Percentiles rank a stretch among this genome's conserved stretches.
These are phyloP conservation scores for Euclidium syriacum DNA, from an alignment of 345 rosid species.

Conservation along the genomic window DNA sequence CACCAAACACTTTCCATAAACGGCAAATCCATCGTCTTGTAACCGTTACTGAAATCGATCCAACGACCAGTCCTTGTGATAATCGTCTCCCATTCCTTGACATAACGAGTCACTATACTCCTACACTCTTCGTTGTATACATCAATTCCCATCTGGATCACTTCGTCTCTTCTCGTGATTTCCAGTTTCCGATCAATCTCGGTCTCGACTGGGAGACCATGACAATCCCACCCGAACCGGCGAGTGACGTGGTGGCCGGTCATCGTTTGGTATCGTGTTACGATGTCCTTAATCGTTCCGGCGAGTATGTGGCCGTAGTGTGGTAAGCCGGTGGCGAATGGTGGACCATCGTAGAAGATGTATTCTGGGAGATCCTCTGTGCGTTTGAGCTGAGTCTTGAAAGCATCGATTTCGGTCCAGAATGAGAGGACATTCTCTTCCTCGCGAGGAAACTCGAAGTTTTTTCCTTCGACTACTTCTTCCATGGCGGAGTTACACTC, in stretches of 20 bases:
- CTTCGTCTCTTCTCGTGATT: slow-evolving; percentile 62
- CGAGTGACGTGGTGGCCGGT: slow-evolving; percentile 89
- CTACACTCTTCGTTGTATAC: slow-evolving; percentile 90
- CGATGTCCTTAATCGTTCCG: slow-evolving; percentile 93
- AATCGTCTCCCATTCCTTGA: slow-evolving; percentile 82
- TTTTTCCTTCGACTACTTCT: slow-evolving; percentile 87
- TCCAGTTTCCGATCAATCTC: slow-evolving; percentile 74
- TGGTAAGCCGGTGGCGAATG: slow-evolving; percentile 96
- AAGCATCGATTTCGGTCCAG: slow-evolving; percentile 74
- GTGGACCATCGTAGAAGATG: slow-evolving; percentile 95
- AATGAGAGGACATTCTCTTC: slow-evolving; percentile 56
- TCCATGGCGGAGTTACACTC: slow-evolving; percentile 44
- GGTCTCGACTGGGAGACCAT: slow-evolving; percentile 91
- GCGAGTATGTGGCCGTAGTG: slow-evolving; percentile 98
- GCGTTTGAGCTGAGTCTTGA: slow-evolving; percentile 63
- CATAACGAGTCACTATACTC: slow-evolving; percentile 81
- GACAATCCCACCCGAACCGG: slow-evolving; percentile 98
- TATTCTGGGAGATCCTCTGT: slow-evolving; percentile 64
- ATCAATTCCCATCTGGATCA: slow-evolving; percentile 69
- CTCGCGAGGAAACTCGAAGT: slow-evolving; percentile 69
- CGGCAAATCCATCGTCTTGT: slow-evolving; percentile 85
- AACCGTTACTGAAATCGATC: slow-evolving; percentile 87
- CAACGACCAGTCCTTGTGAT: slow-evolving; percentile 81
- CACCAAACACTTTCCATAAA: slow-evolving; percentile 97
- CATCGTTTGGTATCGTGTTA: slow-evolving; percentile 88